Evolutionary conservation across 306 rosid genomes (phyloP).

Genomic region (Mimosa bimucronata): DNA sequence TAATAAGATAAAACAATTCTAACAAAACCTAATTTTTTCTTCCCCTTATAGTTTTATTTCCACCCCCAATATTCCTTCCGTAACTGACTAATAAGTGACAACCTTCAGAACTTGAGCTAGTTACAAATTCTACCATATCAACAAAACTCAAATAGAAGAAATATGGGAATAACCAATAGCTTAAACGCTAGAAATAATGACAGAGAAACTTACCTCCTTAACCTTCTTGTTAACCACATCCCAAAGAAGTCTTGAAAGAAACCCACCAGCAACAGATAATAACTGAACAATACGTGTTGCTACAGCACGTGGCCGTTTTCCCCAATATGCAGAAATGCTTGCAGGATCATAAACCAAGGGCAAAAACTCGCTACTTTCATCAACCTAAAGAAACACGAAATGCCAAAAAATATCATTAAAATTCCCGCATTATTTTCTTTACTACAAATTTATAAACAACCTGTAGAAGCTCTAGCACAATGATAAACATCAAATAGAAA

Average conservation of each 20-base stretch:
- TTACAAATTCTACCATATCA: background rate
- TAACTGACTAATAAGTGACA: background rate
- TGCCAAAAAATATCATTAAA: conserved; percentile 11
- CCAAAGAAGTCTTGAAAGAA: conserved; percentile 77
- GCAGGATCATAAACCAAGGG: conserved; percentile 89
- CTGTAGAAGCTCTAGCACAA: background rate
- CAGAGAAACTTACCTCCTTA: conserved; percentile 67
- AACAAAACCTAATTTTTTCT: background rate
- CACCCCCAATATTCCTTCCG: background rate
- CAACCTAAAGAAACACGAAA: conserved; percentile 57
- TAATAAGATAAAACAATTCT: background rate
- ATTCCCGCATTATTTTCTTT: background rate
- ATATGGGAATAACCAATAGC: background rate
- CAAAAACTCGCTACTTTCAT: conserved; percentile 93
- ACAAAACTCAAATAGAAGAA: background rate
- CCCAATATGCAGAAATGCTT: conserved; percentile 94
- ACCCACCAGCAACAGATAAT: conserved; percentile 95
- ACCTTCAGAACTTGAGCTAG: background rate
- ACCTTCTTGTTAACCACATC: conserved; percentile 86
- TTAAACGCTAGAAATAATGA: conserved; percentile 10
- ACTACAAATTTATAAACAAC: conserved; percentile 4
- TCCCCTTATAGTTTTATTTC: background rate
- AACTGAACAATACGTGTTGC: conserved; percentile 85
- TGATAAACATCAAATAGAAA: background rate
- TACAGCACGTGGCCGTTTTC: conserved; percentile 92